Evolutionary conservation across 148 eudicot species (phyloP).

Genomic region (Pharnaceum exiguum): DNA sequence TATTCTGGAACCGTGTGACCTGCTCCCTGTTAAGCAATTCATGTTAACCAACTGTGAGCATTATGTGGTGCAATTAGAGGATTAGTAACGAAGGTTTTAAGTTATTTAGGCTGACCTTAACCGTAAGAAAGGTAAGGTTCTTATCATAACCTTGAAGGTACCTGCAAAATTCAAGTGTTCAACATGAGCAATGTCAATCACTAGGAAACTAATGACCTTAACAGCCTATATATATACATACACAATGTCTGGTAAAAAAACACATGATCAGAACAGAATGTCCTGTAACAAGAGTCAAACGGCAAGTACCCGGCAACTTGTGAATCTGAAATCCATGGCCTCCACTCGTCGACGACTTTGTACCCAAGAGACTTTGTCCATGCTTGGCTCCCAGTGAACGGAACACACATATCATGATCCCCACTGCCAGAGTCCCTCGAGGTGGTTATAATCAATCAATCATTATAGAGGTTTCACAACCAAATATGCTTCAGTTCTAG

Average conservation of each 20-base stretch:
- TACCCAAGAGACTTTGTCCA: slow-evolving; percentile 32
- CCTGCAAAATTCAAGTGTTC: slow-evolving; percentile 13
- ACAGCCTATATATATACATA: too few species aligned
- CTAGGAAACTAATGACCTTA: neutral
- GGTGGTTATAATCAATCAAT: neutral
- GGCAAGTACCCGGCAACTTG: slow-evolving; percentile 29
- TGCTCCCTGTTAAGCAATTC: neutral
- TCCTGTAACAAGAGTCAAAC: neutral
- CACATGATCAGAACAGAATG: neutral
- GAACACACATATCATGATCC: slow-evolving; percentile 36
- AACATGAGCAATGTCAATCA: neutral
- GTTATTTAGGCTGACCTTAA: slow-evolving; percentile 27
- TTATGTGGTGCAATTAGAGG: too few species aligned
- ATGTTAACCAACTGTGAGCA: too few species aligned
- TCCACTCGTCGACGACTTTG: slow-evolving; percentile 26
- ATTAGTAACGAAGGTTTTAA: too few species aligned
- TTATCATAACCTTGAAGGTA: slow-evolving; percentile 27
- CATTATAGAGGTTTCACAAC: too few species aligned
- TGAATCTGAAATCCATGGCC: slow-evolving; percentile 20
- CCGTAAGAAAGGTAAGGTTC: slow-evolving; percentile 30
- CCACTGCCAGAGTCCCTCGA: slow-evolving; percentile 22
- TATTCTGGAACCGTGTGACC: slow-evolving; percentile 23
- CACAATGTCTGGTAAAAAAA: neutral
- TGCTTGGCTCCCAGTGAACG: slow-evolving; percentile 25
- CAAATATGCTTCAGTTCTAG: too few species aligned